phyloP scores from a whole-genome alignment of 352 stramenopile species.

The Globisporangium radiosum region DNA sequence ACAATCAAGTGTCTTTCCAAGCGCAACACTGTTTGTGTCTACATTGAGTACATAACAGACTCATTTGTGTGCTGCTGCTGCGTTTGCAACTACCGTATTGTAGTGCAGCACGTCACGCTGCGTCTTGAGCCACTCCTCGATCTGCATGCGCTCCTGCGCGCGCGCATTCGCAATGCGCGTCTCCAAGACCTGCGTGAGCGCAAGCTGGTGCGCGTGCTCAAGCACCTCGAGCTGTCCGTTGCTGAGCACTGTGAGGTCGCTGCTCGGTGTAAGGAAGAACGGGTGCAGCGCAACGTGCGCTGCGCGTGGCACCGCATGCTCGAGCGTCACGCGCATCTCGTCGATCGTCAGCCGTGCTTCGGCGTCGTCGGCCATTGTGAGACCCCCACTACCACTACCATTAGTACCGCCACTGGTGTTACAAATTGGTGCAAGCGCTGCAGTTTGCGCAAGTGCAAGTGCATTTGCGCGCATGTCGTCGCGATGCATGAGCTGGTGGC shows the following conservation, averaged over 20 bases:
- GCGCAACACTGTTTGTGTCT: no score
- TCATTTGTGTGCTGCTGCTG: no score
- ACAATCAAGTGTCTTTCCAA: no score
- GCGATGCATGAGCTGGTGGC: constrained; percentile 31
- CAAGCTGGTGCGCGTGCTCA: constrained; percentile 48
- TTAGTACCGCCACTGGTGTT: not conserved
- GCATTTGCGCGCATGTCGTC: constrained; percentile 49
- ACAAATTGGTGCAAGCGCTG: constrained; percentile 19
- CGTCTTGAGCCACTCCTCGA: constrained; percentile 73
- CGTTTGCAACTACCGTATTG: not conserved
- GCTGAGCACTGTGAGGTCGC: constrained; percentile 45
- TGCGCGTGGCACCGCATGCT: constrained; percentile 25
- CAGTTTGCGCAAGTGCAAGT: constrained; percentile 58
- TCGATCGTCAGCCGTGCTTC: constrained; percentile 23
- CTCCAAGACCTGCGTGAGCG: constrained; percentile 54
- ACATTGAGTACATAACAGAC: no score
- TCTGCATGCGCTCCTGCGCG: constrained; percentile 46
- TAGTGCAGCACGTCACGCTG: constrained; percentile 55
- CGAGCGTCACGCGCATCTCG: constrained; percentile 40
- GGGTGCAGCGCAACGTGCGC: constrained; percentile 36
- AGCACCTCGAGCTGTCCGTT: constrained; percentile 74
- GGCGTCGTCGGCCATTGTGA: not conserved
- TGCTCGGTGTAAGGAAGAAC: constrained; percentile 41
- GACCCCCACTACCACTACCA: not conserved
- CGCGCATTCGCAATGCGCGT: constrained; percentile 53